phyloP scores from a whole-genome alignment of 805 yeast species.

The Candida yuanshanica region DNA sequence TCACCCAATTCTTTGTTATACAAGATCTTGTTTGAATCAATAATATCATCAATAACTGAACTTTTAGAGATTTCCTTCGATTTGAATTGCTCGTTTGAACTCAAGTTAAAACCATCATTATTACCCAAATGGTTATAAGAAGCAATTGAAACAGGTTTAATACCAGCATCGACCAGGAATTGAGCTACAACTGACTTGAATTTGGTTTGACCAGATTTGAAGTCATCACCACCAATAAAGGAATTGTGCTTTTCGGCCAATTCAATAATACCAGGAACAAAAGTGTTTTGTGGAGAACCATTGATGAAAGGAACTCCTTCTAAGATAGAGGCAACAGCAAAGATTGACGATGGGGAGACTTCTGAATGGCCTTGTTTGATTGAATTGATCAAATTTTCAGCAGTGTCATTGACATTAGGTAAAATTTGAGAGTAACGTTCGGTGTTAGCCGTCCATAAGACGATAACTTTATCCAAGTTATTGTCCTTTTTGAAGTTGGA shows the following conservation, averaged over 20 bases:
- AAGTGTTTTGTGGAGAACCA: slow-evolving; percentile 97
- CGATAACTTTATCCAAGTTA: slow-evolving; percentile 77
- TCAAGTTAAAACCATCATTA: slow-evolving; percentile 89
- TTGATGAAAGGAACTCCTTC: slow-evolving; percentile 88
- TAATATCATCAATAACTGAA: slow-evolving; percentile 91
- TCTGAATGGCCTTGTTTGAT: slow-evolving; percentile 78
- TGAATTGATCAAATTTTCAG: slow-evolving; percentile 68
- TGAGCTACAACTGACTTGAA: slow-evolving; percentile 95
- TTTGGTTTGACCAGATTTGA: slow-evolving; percentile 95
- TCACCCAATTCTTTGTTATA: slow-evolving; percentile 77
- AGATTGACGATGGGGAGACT: slow-evolving; percentile 87
- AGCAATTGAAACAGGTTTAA: slow-evolving; percentile 89
- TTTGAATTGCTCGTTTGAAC: slow-evolving; percentile 89
- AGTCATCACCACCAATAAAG: slow-evolving; percentile 95
- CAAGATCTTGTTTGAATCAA: slow-evolving; percentile 77
- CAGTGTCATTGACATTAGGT: slow-evolving; percentile 81
- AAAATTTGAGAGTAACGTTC: slow-evolving; percentile 82
- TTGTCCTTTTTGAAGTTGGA: slow-evolving; percentile 67
- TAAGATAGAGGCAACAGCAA: slow-evolving; percentile 88
- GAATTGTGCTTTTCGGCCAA: slow-evolving; percentile 72
- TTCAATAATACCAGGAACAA: slow-evolving; percentile 91
- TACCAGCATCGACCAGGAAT: slow-evolving; percentile 95
- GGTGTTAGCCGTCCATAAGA: slow-evolving; percentile 96
- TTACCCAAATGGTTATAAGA: slow-evolving; percentile 95
- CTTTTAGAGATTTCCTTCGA: slow-evolving; percentile 93